These are phyloP conservation scores for Elongisporangium anandrum DNA, from an alignment of 352 stramenopile species.

Conservation along the genomic window DNA sequence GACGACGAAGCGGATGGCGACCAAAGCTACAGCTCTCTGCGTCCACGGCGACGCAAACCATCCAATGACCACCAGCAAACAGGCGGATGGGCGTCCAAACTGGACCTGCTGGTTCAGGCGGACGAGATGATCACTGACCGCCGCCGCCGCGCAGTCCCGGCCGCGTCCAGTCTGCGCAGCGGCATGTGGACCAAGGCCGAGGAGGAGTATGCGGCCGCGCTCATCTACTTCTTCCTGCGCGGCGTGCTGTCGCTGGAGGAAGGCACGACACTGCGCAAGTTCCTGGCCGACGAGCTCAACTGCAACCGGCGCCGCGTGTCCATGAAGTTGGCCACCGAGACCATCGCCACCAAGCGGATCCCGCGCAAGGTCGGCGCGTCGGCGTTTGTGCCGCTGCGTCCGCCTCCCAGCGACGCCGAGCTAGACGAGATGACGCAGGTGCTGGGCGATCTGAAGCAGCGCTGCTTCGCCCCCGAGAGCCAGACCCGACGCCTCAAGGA, in stretches of 20 bases:
- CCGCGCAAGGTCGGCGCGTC: slow-evolving; percentile 63
- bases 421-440: slow-evolving; percentile 24
- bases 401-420: slow-evolving; percentile 23
- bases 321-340: slow-evolving; percentile 71
- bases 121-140: slow-evolving; percentile 57
- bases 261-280: slow-evolving; percentile 65
- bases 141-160: background rate
- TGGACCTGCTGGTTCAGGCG: slow-evolving; percentile 67
- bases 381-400: slow-evolving; percentile 44
- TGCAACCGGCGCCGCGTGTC: slow-evolving; percentile 63
- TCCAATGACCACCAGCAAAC: background rate
- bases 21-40: background rate
- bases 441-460: slow-evolving; percentile 27
- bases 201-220: slow-evolving; percentile 55
- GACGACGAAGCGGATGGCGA: background rate
- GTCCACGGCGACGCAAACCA: background rate
- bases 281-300: slow-evolving; percentile 55
- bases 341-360: slow-evolving; percentile 53
- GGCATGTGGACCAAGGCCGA: slow-evolving; percentile 60
- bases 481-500: background rate
- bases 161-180: slow-evolving; percentile 22
- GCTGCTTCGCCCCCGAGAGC: slow-evolving; percentile 23
- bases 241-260: slow-evolving; percentile 34
- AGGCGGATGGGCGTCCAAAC: slow-evolving; percentile 17
- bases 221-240: slow-evolving; percentile 65